Percentiles rank a stretch among this genome's conserved stretches.
These are phyloP conservation scores for Endothia cerciana DNA, from an alignment of 2,329 filamentous ascomycete species.

Conservation along the genomic window DNA sequence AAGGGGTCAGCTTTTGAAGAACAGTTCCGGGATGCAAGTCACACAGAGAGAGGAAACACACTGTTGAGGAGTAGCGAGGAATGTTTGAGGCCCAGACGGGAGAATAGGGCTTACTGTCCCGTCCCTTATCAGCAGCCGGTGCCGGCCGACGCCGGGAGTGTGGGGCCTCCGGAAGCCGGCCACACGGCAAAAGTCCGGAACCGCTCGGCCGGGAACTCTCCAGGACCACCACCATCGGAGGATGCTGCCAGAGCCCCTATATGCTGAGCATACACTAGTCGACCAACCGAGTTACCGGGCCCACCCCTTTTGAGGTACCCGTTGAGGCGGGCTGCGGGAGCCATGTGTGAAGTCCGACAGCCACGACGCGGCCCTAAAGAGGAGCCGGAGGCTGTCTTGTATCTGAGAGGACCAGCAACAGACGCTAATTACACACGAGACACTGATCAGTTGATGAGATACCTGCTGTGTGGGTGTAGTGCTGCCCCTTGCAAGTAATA, in stretches of 20 bases:
- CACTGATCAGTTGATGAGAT: background rate
- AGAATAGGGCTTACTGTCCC: background rate
- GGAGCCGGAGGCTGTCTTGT: too few relatives aligned
- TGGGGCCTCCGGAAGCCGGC: background rate
- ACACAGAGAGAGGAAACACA: background rate
- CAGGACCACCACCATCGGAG: too few relatives aligned
- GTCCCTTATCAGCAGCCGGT: conserved; percentile 16
- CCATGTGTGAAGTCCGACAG: too few relatives aligned
- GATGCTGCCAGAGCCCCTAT: too few relatives aligned
- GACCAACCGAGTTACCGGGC: too few relatives aligned
- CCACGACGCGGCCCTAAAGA: too few relatives aligned
- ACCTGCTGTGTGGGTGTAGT: background rate
- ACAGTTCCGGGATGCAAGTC: too few relatives aligned
- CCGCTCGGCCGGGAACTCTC: background rate
- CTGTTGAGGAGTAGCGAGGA: background rate
- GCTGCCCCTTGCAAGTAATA: background rate
- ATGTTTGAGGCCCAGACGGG: background rate
- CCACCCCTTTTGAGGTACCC: too few relatives aligned
- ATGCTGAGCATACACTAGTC: too few relatives aligned
- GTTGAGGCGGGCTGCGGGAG: too few relatives aligned
- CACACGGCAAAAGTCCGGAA: background rate
- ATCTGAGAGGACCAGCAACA: too few relatives aligned
- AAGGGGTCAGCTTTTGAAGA: too few relatives aligned
- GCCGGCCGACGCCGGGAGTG: conserved; percentile 14
- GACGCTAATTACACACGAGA: background rate